Conservation (phyloP, 164 flowering plant species). For the Warburgia ugandensis region DNA sequence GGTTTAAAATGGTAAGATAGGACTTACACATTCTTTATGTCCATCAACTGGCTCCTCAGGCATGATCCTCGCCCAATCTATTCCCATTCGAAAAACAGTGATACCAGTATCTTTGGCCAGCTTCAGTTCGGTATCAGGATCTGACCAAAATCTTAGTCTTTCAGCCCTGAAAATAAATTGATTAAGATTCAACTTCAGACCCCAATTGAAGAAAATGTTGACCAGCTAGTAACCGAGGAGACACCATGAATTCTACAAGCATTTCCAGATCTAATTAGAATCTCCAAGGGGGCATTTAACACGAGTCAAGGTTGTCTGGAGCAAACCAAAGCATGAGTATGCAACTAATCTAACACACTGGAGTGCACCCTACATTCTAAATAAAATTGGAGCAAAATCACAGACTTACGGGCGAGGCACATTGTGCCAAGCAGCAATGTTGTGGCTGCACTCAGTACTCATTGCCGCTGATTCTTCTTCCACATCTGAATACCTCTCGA, state of each 20-base stretch:
- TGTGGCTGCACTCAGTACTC: constrained; percentile 31
- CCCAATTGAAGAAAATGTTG: too few relatives aligned
- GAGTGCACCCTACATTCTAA: too few relatives aligned
- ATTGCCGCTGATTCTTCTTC: constrained; percentile 33
- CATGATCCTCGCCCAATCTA: constrained; percentile 94
- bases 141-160: constrained; percentile 96
- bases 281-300: background rate
- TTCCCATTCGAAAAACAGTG: constrained; percentile 85
- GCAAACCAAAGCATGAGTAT: background rate
- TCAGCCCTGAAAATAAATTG: constrained; percentile 59
- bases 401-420: constrained; percentile 93
- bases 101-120: constrained; percentile 88
- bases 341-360: background rate
- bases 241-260: too few relatives aligned
- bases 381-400: too few relatives aligned
- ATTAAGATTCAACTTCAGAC: constrained; percentile 4
- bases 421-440: constrained; percentile 97
- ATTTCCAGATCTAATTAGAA: too few relatives aligned
- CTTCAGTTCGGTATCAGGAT: constrained; percentile 88
- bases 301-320: background rate
- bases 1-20: constrained; percentile 2
- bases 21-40: constrained; percentile 49
- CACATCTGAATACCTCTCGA: constrained; percentile 46
- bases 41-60: constrained; percentile 77
- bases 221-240: too few relatives aligned